Conservation (phyloP, 768 basidiomycete genomes). For the Suillus spraguei region DNA sequence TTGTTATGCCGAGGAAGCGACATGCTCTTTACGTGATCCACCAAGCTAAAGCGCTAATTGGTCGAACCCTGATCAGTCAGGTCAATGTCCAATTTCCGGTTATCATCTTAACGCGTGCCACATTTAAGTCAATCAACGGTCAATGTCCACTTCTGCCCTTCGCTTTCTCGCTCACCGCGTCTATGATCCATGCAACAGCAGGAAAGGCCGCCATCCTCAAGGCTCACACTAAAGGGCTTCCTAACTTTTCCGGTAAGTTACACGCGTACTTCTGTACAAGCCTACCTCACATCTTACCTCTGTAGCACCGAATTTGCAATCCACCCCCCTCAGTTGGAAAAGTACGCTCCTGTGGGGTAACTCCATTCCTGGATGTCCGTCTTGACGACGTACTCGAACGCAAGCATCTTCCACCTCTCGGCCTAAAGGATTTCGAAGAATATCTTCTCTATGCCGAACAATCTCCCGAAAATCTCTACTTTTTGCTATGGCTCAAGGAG, state of each 20-base stretch:
- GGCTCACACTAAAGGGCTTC: conserved; percentile 36
- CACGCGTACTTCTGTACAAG: background rate
- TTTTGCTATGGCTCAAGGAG: conserved; percentile 80
- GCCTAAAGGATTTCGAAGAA: conserved; percentile 77
- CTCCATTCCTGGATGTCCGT: conserved; percentile 65
- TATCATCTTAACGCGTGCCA: background rate
- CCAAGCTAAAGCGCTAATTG: background rate
- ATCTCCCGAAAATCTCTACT: conserved; percentile 80
- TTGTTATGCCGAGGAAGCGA: background rate
- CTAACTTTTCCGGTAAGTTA: conserved; percentile 42
- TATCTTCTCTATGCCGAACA: conserved; percentile 81
- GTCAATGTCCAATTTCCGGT: background rate
- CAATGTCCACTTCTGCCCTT: background rate
- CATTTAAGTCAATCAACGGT: background rate
- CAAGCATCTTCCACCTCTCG: conserved; percentile 79
- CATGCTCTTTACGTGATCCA: conserved; percentile 1
- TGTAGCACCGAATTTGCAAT: conserved; percentile 56
- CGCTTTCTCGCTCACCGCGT: background rate
- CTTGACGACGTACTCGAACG: conserved; percentile 77
- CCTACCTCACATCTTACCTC: background rate
- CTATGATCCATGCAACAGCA: conserved; percentile 9
- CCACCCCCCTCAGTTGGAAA: conserved; percentile 70
- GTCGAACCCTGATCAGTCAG: background rate
- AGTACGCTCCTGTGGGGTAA: conserved; percentile 68
- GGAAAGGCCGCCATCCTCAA: conserved; percentile 27